Percentiles rank a stretch among this genome's conserved stretches.
phyloP scores from a whole-genome alignment of 495 filamentous ascomycete genomes.

The Penicillium nucicola region DNA sequence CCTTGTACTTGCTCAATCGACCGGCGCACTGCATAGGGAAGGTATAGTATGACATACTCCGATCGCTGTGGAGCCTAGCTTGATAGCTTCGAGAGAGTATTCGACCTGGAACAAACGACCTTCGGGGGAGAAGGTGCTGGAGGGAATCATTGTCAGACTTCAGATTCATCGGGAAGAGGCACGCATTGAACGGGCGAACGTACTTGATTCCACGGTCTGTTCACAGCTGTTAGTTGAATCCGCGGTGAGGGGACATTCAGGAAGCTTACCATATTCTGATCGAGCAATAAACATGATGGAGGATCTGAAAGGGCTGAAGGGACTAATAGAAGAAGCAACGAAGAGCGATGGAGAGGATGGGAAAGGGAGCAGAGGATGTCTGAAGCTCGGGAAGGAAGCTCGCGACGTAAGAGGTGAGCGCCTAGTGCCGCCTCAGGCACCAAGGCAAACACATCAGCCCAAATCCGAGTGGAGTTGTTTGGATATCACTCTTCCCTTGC shows the following conservation, averaged over 20 bases:
- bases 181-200: constrained; percentile 21
- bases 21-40: background rate
- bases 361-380: constrained; percentile 21
- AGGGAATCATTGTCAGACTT: constrained; percentile 26
- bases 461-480: constrained; percentile 18
- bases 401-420: constrained; percentile 37
- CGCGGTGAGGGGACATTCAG: constrained; percentile 18
- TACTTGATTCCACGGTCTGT: constrained; percentile 99
- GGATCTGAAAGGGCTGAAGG: constrained; percentile 13
- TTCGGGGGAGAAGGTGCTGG: constrained; percentile 98
- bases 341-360: constrained; percentile 8
- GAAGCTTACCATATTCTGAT: constrained; percentile 92
- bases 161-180: background rate
- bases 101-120: constrained; percentile 99
- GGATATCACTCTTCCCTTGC: constrained; percentile 3
- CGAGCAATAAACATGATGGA: constrained; percentile 97
- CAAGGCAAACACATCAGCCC: constrained; percentile 25
- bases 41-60: constrained; percentile 56
- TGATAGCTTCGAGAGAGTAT: constrained; percentile 99
- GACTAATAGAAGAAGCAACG: background rate
- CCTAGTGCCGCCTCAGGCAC: constrained; percentile 33
- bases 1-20: background rate
- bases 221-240: constrained; percentile 31
- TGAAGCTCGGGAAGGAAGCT: constrained; percentile 38
- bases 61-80: constrained; percentile 97